Evolutionary conservation across 352 stramenopile species (phyloP).

Genomic region (Stramenopiles sp.): DNA sequence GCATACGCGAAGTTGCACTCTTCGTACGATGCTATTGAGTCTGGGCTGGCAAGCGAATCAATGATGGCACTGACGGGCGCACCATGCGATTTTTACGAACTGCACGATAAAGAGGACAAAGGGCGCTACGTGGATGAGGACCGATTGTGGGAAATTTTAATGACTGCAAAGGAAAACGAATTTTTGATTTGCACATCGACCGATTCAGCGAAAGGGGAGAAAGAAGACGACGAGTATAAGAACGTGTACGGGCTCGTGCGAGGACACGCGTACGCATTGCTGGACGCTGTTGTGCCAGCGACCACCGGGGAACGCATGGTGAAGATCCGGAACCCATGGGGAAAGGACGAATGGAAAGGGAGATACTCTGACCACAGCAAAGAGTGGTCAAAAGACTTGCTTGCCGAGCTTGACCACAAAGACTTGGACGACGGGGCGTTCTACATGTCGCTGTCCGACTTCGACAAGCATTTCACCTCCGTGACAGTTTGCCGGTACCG

Average conservation of each 20-base stretch:
- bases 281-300: too few species aligned
- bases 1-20: constrained; percentile 1
- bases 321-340: background rate
- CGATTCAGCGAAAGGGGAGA: too few species aligned
- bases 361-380: background rate
- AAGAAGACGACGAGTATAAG: too few species aligned
- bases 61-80: background rate
- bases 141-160: too few species aligned
- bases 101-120: too few species aligned
- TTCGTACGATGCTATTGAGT: background rate
- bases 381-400: background rate
- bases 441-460: background rate
- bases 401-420: background rate
- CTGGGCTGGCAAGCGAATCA: background rate
- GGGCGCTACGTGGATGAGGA: too few species aligned
- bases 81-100: background rate
- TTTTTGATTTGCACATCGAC: too few species aligned
- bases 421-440: background rate
- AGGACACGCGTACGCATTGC: background rate
- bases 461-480: background rate
- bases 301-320: background rate
- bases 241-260: background rate
- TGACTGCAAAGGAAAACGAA: too few species aligned
- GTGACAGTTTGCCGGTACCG: background rate
- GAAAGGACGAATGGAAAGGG: background rate